These are phyloP conservation scores for Aspergillus sp. DNA, from an alignment of 2,329 filamentous ascomycete genomes.

Conservation along the genomic window DNA sequence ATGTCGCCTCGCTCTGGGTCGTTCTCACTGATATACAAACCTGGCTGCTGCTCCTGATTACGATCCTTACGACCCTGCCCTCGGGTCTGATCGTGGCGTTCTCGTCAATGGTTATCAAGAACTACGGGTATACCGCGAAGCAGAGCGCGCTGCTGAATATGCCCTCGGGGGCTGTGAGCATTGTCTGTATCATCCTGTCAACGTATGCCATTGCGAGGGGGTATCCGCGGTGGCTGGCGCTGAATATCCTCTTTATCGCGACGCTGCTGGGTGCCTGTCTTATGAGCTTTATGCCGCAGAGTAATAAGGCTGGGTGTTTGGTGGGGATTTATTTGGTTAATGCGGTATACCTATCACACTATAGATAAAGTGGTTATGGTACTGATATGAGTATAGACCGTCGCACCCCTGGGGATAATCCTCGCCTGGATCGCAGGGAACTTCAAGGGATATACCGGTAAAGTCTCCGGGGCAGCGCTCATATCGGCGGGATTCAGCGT, in stretches of 20 bases:
- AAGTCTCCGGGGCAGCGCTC: conserved; percentile 45
- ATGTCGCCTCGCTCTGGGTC: conserved; percentile 21
- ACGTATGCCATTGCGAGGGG: conserved; percentile 41
- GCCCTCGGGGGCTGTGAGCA: conserved; percentile 44
- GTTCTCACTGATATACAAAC: conserved; percentile 23
- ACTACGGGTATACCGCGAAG: conserved; percentile 45
- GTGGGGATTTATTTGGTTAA: conserved; percentile 44
- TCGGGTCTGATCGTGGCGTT: conserved; percentile 49
- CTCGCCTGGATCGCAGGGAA: conserved; percentile 49
- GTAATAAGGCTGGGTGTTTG: conserved; percentile 44
- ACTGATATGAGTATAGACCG: conserved; percentile 26
- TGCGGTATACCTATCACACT: conserved; percentile 13
- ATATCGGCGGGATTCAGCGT: conserved; percentile 45
- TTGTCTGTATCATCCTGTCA: conserved; percentile 39
- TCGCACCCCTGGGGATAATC: conserved; percentile 43
- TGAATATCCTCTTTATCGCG: conserved; percentile 45
- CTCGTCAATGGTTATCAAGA: conserved; percentile 42
- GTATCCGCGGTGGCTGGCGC: conserved; percentile 42
- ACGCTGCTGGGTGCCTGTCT: conserved; percentile 45
- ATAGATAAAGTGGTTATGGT: neutral
- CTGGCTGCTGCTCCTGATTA: conserved; percentile 26
- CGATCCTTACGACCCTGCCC: conserved; percentile 38
- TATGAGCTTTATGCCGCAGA: conserved; percentile 35
- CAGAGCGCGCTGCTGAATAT: conserved; percentile 47
- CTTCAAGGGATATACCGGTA: conserved; percentile 49